These are phyloP conservation scores for Trichomonas vaginalis DNA, from an alignment of 208 protist species.

Conservation along the genomic window DNA sequence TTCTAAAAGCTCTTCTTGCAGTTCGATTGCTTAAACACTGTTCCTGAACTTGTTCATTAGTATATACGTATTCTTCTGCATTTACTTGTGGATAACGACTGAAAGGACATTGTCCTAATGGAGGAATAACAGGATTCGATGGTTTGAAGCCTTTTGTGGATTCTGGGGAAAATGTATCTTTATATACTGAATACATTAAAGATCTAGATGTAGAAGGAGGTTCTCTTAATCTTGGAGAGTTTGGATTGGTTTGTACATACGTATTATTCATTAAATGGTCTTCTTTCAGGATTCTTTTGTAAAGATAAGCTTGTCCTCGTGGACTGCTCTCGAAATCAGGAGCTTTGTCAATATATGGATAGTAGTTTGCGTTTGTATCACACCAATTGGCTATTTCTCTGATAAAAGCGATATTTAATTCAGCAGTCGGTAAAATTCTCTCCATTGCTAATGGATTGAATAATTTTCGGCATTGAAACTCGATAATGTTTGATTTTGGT, in stretches of 20 bases:
- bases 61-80: background rate
- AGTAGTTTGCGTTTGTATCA: background rate
- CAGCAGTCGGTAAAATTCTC: background rate
- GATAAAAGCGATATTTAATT: background rate
- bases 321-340: background rate
- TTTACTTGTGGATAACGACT: background rate
- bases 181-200: background rate
- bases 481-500: background rate
- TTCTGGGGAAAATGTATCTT: background rate
- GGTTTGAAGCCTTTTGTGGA: background rate
- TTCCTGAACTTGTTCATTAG: background rate
- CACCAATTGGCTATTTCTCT: background rate
- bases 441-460: background rate
- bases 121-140: background rate
- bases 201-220: background rate
- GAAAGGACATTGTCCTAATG: background rate
- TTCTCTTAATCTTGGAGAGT: background rate
- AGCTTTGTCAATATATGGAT: background rate
- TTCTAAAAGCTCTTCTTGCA: background rate
- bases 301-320: background rate
- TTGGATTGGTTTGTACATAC: background rate
- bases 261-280: background rate
- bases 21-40: background rate
- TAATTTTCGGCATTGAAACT: background rate
- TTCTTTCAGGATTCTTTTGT: background rate